A percentile compares a stretch with the other conserved stretches of the same genome.
Evolutionary conservation across 2,329 filamentous ascomycete species (phyloP).

Genomic region (Teratosphaeria destructans): DNA sequence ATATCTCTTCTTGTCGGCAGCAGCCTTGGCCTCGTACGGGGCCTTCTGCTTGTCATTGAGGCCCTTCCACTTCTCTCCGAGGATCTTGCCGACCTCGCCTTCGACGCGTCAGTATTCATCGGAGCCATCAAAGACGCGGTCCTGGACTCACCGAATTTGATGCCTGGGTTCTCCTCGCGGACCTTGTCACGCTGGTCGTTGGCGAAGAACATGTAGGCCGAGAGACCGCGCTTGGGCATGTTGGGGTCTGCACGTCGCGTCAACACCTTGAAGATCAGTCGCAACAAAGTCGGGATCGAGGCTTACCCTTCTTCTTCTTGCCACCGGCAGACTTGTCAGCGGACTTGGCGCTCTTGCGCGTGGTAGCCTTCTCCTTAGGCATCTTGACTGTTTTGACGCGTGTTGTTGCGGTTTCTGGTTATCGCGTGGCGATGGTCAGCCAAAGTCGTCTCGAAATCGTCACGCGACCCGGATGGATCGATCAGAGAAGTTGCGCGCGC

Average conservation of each 20-base stretch:
- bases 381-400: conserved; percentile 36
- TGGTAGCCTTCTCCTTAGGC: conserved; percentile 57
- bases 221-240: conserved; percentile 97
- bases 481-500: conserved; percentile 5
- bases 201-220: conserved; percentile 99
- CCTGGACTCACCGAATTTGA: conserved; percentile 70
- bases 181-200: conserved; percentile 98
- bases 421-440: conserved; percentile 3
- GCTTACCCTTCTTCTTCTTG: conserved; percentile 64
- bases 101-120: conserved; percentile 1
- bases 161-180: conserved; percentile 94
- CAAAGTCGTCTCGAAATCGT: conserved; percentile 2
- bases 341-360: conserved; percentile 47
- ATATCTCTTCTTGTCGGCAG: conserved; percentile 96
- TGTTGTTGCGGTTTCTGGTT: conserved; percentile 6
- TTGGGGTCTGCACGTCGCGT: conserved; percentile 61
- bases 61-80: conserved; percentile 98
- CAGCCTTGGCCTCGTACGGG: conserved; percentile 95
- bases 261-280: not conserved
- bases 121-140: not conserved
- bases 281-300: not conserved
- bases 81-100: conserved; percentile 95
- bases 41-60: conserved; percentile 83
- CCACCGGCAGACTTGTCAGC: conserved; percentile 34
- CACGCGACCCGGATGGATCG: conserved; percentile 5